Conservation (phyloP, 1,139 yeast genomes). For the Taphrina communis region DNA sequence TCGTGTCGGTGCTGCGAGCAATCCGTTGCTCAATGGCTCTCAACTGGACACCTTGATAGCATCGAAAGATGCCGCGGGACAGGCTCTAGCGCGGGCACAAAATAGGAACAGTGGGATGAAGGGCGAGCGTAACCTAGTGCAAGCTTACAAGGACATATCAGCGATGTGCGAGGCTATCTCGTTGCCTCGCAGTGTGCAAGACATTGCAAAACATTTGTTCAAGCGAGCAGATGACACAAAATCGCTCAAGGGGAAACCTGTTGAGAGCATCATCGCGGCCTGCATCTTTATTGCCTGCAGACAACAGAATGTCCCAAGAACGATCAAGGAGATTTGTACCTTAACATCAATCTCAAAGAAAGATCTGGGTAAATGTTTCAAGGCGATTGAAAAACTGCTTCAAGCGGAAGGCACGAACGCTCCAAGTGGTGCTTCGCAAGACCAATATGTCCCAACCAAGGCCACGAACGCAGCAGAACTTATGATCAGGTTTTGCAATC, state of each 20-base stretch:
- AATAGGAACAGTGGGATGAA: constrained; percentile 82
- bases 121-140: constrained; percentile 82
- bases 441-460: constrained; percentile 42
- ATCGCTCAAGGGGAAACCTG: constrained; percentile 85
- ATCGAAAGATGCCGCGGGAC: constrained; percentile 70
- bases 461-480: constrained; percentile 87
- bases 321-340: constrained; percentile 95
- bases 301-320: constrained; percentile 90
- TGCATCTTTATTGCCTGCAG: constrained; percentile 94
- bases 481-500: constrained; percentile 94
- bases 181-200: constrained; percentile 91
- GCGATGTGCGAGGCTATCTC: constrained; percentile 98
- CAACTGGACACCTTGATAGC: constrained; percentile 93
- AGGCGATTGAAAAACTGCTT: constrained; percentile 52
- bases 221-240: constrained; percentile 89
- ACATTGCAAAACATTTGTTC: constrained; percentile 95
- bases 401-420: constrained; percentile 40
- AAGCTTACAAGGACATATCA: constrained; percentile 88
- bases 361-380: constrained; percentile 71
- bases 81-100: constrained; percentile 87
- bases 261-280: constrained; percentile 95
- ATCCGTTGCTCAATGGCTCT: constrained; percentile 88
- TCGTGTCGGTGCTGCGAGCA: constrained; percentile 99
- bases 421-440: constrained; percentile 38
- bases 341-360: constrained; percentile 91